Percentiles rank a stretch among this genome's conserved stretches.
These are phyloP conservation scores for Arxiozyma bovina DNA, from an alignment of 1,139 yeast species.

Conservation along the genomic window DNA sequence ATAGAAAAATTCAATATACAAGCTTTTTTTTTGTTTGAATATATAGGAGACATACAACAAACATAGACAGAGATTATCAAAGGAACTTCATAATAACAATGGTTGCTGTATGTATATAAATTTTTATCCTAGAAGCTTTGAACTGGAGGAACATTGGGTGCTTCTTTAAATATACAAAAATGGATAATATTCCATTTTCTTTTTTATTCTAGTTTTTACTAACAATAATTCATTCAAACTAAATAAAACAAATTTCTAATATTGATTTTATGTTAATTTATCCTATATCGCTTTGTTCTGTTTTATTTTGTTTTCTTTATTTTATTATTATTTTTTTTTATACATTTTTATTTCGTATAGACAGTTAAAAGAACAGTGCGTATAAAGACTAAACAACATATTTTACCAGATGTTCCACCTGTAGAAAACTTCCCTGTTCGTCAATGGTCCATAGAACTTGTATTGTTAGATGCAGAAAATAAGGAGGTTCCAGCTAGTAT, in stretches of 20 bases:
- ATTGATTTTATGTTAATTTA: no score
- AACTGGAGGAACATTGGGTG: background rate
- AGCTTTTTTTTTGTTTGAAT: background rate
- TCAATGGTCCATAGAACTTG: conserved; percentile 76
- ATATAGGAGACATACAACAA: background rate
- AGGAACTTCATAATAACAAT: conserved; percentile 4
- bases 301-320: no score
- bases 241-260: background rate
- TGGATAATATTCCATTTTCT: no score
- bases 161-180: background rate
- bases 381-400: conserved; percentile 78
- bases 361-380: conserved; percentile 80
- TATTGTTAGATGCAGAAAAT: conserved; percentile 70
- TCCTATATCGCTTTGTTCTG: background rate
- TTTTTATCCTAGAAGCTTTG: background rate
- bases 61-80: background rate
- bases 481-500: conserved; percentile 78
- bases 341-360: conserved; percentile 9
- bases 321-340: no score
- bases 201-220: background rate
- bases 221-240: background rate
- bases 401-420: conserved; percentile 76
- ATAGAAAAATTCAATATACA: no score
- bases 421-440: conserved; percentile 94
- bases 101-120: conserved; percentile 19